These are phyloP conservation scores for Pleurotus djamor DNA, from an alignment of 768 basidiomycete species.

Conservation along the genomic window DNA sequence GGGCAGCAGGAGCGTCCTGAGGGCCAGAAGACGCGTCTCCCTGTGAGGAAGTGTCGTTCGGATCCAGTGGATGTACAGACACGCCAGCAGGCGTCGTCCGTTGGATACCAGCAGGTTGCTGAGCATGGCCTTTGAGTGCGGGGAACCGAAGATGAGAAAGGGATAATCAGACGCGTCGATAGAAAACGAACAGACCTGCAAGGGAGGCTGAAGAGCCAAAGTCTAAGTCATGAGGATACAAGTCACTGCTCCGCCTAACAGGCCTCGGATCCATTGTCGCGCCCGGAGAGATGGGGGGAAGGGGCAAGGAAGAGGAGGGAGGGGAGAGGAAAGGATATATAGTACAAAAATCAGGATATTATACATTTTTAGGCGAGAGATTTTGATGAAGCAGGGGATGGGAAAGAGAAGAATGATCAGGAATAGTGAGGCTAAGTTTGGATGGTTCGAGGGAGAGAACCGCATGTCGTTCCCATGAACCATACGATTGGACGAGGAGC, in stretches of 20 bases:
- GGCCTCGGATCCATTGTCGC: conserved; percentile 30
- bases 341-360: not conserved
- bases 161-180: not conserved
- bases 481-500: not conserved
- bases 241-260: conserved; percentile 32
- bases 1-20: conserved; percentile 14
- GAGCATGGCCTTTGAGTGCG: conserved; percentile 27
- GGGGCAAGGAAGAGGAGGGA: not conserved
- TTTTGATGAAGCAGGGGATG: not conserved
- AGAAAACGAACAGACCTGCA: conserved; percentile 22
- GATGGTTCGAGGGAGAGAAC: not conserved
- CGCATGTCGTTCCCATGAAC: not conserved
- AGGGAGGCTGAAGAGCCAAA: conserved; percentile 29
- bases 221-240: conserved; percentile 25
- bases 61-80: not conserved
- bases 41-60: not conserved
- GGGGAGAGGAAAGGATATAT: not conserved
- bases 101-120: conserved; percentile 25
- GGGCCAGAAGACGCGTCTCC: conserved; percentile 1
- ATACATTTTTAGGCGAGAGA: not conserved
- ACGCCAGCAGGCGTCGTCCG: conserved; percentile 23
- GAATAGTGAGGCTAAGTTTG: not conserved
- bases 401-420: not conserved
- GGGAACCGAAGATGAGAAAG: not conserved
- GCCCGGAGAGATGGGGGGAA: conserved; percentile 2